Base-by-base conservation (phyloP, 768 basidiomycete species). In the Scleroderma bovista region DNA sequence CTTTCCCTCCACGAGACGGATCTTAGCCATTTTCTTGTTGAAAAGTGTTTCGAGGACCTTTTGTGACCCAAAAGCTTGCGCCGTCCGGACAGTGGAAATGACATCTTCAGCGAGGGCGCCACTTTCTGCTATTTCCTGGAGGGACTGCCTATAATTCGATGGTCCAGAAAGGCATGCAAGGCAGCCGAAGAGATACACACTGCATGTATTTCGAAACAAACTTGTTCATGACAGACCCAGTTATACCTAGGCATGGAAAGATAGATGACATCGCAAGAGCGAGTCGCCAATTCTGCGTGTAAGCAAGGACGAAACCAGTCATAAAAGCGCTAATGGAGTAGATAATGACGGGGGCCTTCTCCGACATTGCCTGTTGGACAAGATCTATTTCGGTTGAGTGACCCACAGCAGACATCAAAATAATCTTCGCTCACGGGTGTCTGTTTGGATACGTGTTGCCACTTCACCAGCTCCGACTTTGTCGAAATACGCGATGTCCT, bases 41-140 rank as follows among this genome's bases (percentile, higher is more conserved):
- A 95, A 98, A 17, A 89, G 67, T 6, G 57, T 56, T 2, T 80
- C 59, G 38, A 98, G 73, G 26, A 74, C 75, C 7, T 62, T 69
- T 67, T 93, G 88, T 0, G 83, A 86, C 34, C 91, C 92, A 58
- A 98, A 98, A 0, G 94, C 93, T 52, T 95, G 89, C 3, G 89
- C 82, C 1, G 91, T 94, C 17, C 93, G 84, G 51, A 97, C 72
- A 39, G 88, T 87, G 0, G 89, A 86, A 51, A 97, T 88, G 57
- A 92, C 93, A 65, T 96, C 94, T 68, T 97, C 94, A 0, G 93
- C 93, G 13, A 96, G 63, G 11, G 79, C 83, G 32, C 93, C 93
- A 19, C 84, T 84, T 10, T 83, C 79, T 2, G 92, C 91, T 22
- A 92, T 76, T 46, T 84, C 73, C 49, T 86, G 79, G 48, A 93